Evolutionary conservation across 2,329 filamentous ascomycete genomes (phyloP).

Genomic region (Salinomyces thailandicus): DNA sequence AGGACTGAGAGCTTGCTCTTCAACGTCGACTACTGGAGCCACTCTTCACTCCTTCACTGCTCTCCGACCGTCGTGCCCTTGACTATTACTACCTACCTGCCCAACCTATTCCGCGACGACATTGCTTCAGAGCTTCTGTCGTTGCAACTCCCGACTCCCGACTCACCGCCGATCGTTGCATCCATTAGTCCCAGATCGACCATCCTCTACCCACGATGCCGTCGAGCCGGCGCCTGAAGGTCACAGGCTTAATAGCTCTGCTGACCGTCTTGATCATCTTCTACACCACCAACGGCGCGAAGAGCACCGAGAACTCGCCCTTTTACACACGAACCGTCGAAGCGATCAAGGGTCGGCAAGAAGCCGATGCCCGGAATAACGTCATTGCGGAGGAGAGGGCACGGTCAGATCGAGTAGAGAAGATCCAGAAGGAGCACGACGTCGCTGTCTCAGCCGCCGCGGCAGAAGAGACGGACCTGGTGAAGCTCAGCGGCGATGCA

Average conservation of each 20-base stretch:
- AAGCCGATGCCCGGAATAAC: conserved; percentile 22
- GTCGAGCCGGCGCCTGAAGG: conserved; percentile 58
- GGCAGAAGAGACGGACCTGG: conserved; percentile 2
- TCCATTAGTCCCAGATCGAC: too few species aligned
- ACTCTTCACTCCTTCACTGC: too few species aligned
- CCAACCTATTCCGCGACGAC: too few species aligned
- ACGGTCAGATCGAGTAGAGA: conserved; percentile 18
- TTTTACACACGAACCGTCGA: conserved; percentile 48
- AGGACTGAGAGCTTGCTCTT: too few species aligned
- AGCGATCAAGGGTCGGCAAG: conserved; percentile 42
- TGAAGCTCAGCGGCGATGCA: conserved; percentile 1
- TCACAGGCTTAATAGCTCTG: conserved; percentile 54
- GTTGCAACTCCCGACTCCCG: too few species aligned
- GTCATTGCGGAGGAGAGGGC: conserved; percentile 19
- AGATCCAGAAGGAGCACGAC: conserved; percentile 24
- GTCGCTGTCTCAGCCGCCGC: conserved; percentile 9
- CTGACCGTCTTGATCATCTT: conserved; percentile 56
- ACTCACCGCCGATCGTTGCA: too few species aligned
- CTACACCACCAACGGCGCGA: conserved; percentile 58
- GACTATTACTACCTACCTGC: too few species aligned
- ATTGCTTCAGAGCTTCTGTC: too few species aligned
- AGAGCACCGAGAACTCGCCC: conserved; percentile 41
- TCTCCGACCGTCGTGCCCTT: too few species aligned
- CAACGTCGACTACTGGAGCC: too few species aligned
- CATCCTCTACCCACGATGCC: conserved; percentile 43